Percentiles rank a stretch among this genome's conserved stretches.
These are phyloP conservation scores for Monocercomonoides exilis DNA, from an alignment of 78 protist species.

Conservation along the genomic window DNA sequence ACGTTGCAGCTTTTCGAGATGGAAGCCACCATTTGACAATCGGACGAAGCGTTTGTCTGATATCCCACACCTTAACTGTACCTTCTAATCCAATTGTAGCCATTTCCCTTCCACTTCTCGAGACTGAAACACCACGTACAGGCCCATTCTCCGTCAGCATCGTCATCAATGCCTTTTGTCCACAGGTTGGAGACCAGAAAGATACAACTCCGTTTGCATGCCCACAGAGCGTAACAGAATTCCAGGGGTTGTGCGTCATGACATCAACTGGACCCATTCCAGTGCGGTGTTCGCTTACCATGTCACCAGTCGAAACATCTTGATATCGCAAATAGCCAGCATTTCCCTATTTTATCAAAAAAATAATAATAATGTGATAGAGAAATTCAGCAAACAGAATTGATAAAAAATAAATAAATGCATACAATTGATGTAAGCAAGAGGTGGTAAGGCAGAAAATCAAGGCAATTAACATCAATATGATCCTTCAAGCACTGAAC, in stretches of 20 bases:
- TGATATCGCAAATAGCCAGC: conserved; percentile 38
- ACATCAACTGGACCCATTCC: conserved; percentile 25
- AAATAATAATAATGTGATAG: too few species aligned
- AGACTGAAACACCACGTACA: too few species aligned
- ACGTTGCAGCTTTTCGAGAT: not conserved
- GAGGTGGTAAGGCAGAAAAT: conserved; percentile 82
- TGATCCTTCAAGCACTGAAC: conserved; percentile 68
- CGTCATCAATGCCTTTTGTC: too few species aligned
- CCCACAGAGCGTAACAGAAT: conserved; percentile 72
- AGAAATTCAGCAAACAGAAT: not conserved
- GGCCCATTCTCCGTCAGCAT: too few species aligned
- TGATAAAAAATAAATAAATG: not conserved
- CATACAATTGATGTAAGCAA: conserved; percentile 54
- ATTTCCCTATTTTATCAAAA: not conserved
- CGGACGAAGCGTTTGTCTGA: conserved; percentile 38
- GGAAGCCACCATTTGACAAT: too few species aligned
- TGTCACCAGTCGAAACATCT: conserved; percentile 61
- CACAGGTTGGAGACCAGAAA: not conserved
- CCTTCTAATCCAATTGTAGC: conserved; percentile 65
- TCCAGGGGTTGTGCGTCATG: conserved; percentile 61
- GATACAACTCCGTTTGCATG: conserved; percentile 47
- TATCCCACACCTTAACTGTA: conserved; percentile 79
- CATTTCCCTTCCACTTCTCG: conserved; percentile 40
- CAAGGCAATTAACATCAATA: conserved; percentile 43
- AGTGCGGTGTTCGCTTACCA: conserved; percentile 41